Base-by-base conservation (phyloP, 2,329 filamentous ascomycete species). In the Epichloe sylvatica region DNA sequence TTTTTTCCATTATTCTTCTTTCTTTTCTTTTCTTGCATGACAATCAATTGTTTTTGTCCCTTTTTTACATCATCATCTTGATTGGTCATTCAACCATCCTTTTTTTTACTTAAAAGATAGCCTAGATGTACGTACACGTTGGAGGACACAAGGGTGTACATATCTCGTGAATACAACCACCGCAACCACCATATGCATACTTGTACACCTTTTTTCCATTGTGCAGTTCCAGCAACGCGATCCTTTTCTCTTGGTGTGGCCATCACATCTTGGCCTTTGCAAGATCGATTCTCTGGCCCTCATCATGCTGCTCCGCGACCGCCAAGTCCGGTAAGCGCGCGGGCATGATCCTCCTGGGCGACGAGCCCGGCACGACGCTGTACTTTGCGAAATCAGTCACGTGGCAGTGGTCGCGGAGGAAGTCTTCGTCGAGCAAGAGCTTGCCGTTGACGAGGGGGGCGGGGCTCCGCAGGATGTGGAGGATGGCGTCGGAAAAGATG, bases 301-400 rank as follows among this genome's bases (percentile, higher is more conserved):
- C 86, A 59, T 94, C 87, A 52, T 83, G 79, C 65, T 94, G 85
- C 67, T 92, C 87, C 7, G 71, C 75, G 4, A 94, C 86, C 2
- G 72, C 77, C 56, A 94, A 60, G 54, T 83, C 76, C 0, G 87
- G 87, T 53, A 92, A 70, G 51, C 71, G 62, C 0, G 63, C 68
- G 0, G 88, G 88, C 85, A 94, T 90, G 54, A 94, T 94, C 19
- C 87, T 71, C 50, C 87, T 69, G 0, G 87, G 86, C 1, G 51
- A 67, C 0, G 75, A 58, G 1, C 83, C 84, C 0, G 75, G 68
- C 1, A 90, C 71, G n/a, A 91, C 63, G 35, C 73, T 77, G 62
- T 94, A 94, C 58, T 79, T 76, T 0, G 73, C 74, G 57, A 94
- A 92, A 61, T 94, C 85, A 0, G 66, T 72, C 3, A 89, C 70